Conservation (phyloP, 805 yeast genomes). For the Starmerella bombicola region DNA sequence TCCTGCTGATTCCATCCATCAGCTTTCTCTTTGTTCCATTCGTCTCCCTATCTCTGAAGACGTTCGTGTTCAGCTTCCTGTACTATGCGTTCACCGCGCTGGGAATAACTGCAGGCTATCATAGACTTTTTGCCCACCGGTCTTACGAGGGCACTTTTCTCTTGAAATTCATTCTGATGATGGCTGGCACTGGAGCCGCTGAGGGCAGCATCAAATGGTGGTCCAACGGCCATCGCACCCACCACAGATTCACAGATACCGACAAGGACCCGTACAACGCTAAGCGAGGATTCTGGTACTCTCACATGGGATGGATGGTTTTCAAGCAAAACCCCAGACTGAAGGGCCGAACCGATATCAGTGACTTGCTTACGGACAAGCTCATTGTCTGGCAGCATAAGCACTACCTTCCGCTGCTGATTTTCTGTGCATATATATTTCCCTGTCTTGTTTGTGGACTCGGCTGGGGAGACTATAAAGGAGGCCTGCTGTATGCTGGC, state of each 20-base stretch:
- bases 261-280: conserved; percentile 81
- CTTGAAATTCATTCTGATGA: conserved; percentile 40
- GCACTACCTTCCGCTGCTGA: conserved; percentile 47
- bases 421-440: conserved; percentile 41
- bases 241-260: conserved; percentile 79
- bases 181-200: conserved; percentile 60
- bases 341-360: conserved; percentile 52
- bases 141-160: conserved; percentile 38
- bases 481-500: conserved; percentile 74
- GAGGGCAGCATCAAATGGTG: conserved; percentile 67
- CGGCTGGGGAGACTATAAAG: conserved; percentile 59
- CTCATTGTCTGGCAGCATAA: conserved; percentile 57
- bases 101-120: conserved; percentile 77
- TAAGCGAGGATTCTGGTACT: conserved; percentile 65
- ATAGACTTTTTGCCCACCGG: conserved; percentile 60
- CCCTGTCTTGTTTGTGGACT: conserved; percentile 58
- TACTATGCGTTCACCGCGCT: conserved; percentile 51
- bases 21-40: conserved; percentile 36
- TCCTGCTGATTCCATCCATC: conserved; percentile 42
- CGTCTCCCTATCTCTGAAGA: conserved; percentile 38
- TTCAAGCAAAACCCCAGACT: conserved; percentile 52
- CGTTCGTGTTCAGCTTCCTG: conserved; percentile 41
- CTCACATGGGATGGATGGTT: conserved; percentile 83
- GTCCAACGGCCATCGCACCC: conserved; percentile 77
- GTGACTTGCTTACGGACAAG: conserved; percentile 49